phyloP scores from a whole-genome alignment of 2,329 filamentous ascomycete genomes.

The Trichophyton rubrum region DNA sequence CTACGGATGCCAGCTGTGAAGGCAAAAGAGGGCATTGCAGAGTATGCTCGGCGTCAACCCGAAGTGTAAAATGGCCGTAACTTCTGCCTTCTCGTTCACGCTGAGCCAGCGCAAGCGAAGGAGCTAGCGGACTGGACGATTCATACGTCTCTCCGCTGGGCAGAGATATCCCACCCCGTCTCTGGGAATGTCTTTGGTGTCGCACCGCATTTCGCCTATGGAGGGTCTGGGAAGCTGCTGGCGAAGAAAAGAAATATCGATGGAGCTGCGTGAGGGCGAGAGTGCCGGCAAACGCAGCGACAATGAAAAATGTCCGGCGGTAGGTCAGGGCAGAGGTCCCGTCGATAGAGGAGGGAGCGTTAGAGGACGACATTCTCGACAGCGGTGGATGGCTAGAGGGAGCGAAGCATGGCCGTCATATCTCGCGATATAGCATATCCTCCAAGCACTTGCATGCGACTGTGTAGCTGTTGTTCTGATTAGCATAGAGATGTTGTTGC shows the following conservation, averaged over 20 bases:
- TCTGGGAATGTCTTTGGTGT: conserved; percentile 16
- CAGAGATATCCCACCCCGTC: conserved; percentile 12
- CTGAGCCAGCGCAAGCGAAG: conserved; percentile 29
- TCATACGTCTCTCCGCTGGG: conserved; percentile 9
- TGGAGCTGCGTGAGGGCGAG: conserved; percentile 32
- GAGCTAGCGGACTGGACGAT: conserved; percentile 13
- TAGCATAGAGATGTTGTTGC: too few relatives aligned
- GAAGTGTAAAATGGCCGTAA: conserved; percentile 33
- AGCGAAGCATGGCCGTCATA: not conserved
- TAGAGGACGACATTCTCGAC: not conserved
- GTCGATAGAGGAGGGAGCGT: not conserved
- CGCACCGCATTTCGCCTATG: conserved; percentile 31
- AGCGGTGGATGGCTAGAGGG: not conserved
- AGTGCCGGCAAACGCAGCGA: conserved; percentile 30
- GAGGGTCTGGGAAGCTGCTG: conserved; percentile 18
- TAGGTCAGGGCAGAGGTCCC: not conserved
- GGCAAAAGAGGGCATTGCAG: conserved; percentile 33
- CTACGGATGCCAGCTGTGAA: conserved; percentile 29
- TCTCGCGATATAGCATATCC: not conserved
- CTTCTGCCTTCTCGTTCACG: conserved; percentile 30
- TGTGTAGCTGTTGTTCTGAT: too few relatives aligned
- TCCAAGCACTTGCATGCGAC: too few relatives aligned
- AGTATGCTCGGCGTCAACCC: conserved; percentile 30
- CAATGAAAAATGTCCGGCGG: conserved; percentile 30
- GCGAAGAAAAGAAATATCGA: conserved; percentile 21